Conservation (phyloP, 768 basidiomycete genomes). For the Suillus discolor region DNA sequence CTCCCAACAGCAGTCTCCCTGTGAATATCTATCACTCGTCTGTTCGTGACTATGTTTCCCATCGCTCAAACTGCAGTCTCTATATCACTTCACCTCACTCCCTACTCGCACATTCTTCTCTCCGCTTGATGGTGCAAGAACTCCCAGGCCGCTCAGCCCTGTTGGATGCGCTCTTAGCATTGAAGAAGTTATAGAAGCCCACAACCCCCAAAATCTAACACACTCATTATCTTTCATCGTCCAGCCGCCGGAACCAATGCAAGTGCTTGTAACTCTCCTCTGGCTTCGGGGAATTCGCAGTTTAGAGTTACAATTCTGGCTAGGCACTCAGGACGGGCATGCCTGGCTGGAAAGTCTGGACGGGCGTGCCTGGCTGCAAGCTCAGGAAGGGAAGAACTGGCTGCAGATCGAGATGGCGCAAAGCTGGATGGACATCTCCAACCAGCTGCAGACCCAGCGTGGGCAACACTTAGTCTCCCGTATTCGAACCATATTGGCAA, state of each 20-base stretch:
- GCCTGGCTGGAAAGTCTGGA: neutral
- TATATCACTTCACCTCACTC: constrained; percentile 1
- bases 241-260: neutral
- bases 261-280: neutral
- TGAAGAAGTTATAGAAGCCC: neutral
- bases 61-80: neutral
- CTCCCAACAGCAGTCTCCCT: neutral
- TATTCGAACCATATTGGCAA: neutral
- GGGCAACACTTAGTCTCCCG: neutral
- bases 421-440: neutral
- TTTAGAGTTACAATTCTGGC: neutral
- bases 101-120: neutral
- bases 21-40: neutral
- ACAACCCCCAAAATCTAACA: neutral
- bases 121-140: neutral
- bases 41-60: neutral
- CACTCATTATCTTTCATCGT: neutral
- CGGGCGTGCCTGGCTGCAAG: neutral
- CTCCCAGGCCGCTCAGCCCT: neutral
- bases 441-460: neutral
- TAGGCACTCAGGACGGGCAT: neutral
- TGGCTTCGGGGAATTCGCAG: neutral
- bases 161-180: neutral
- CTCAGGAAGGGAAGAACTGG: neutral
- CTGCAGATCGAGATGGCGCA: neutral